Percentiles rank a stretch among this genome's conserved stretches.
Conservation (phyloP, 2,329 filamentous ascomycete species). For the Aspergillus luchuensis region DNA sequence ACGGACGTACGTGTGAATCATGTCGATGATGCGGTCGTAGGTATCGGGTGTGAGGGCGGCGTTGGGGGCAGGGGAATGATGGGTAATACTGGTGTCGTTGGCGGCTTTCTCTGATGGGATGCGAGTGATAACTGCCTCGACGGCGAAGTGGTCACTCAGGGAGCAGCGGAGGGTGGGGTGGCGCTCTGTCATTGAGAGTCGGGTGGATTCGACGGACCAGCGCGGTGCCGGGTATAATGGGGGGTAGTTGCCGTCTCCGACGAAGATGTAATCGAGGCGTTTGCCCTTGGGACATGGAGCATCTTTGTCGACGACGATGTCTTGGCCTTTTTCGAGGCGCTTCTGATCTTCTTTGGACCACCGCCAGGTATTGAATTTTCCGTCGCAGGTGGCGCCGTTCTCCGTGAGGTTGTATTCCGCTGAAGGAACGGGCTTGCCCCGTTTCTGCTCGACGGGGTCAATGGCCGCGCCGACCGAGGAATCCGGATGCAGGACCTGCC, state of each 20-base stretch:
- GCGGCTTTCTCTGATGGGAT: no score
- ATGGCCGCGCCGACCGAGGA: slow-evolving; percentile 75
- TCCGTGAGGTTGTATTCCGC: slow-evolving; percentile 75
- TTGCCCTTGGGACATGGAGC: slow-evolving; percentile 75
- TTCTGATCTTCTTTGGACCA: slow-evolving; percentile 75
- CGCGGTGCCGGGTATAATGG: slow-evolving; percentile 36
- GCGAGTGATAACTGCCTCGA: slow-evolving; percentile 73
- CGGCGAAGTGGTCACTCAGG: slow-evolving; percentile 91
- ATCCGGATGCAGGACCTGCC: slow-evolving; percentile 80
- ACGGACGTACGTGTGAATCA: slow-evolving; percentile 66
- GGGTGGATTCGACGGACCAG: slow-evolving; percentile 72
- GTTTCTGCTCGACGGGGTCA: slow-evolving; percentile 66
- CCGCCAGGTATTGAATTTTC: slow-evolving; percentile 86
- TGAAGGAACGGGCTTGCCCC: slow-evolving; percentile 69
- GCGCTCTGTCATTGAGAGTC: slow-evolving; percentile 77
- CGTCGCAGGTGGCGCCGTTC: slow-evolving; percentile 88
- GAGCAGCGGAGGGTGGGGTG: slow-evolving; percentile 82
- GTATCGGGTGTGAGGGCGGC: slow-evolving; percentile 49
- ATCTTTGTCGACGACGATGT: slow-evolving; percentile 65
- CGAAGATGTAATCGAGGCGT: slow-evolving; percentile 92
- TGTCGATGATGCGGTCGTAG: slow-evolving; percentile 73
- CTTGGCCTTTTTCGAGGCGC: slow-evolving; percentile 64
- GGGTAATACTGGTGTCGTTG: background rate
- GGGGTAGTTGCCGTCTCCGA: slow-evolving; percentile 56
- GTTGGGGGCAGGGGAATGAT: slow-evolving; percentile 26